Evolutionary conservation across 176 grass and related monocot genomes (phyloP).

Genomic region (Juncus inflexus): DNA sequence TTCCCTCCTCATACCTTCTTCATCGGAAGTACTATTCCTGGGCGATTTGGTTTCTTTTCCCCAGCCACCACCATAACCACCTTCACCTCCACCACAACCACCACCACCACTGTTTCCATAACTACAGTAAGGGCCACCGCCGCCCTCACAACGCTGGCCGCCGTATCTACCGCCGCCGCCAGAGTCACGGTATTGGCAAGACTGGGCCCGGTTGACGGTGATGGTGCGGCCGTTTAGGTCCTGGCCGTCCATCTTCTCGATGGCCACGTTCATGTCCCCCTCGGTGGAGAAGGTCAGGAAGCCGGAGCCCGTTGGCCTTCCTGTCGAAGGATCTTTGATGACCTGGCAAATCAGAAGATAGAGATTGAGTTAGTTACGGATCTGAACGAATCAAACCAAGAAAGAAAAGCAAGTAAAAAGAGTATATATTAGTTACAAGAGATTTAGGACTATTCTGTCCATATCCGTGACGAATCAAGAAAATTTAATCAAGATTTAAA

Average conservation of each 20-base stretch:
- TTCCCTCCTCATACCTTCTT: too few species aligned
- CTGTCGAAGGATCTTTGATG: conserved; percentile 82
- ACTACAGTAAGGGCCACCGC: background rate
- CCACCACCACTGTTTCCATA: background rate
- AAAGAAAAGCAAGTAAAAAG: background rate
- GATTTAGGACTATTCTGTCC: too few species aligned
- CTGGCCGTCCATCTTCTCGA: conserved; percentile 81
- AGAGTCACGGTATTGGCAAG: conserved; percentile 33
- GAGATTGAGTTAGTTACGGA: background rate
- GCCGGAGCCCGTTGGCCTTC: conserved; percentile 75
- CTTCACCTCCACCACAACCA: background rate
- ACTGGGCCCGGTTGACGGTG: conserved; percentile 96
- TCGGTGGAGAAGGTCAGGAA: conserved; percentile 81
- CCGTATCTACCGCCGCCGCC: background rate
- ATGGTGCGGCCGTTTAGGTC: conserved; percentile 72
- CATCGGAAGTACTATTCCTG: too few species aligned
- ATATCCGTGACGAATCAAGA: too few species aligned
- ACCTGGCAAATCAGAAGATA: conserved; percentile 36
- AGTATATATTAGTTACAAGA: too few species aligned
- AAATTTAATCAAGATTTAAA: too few species aligned
- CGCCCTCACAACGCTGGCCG: too few species aligned
- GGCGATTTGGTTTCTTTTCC: background rate
- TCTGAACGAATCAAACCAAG: background rate
- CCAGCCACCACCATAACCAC: conserved; percentile 24
- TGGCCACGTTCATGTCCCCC: conserved; percentile 75